Evolutionary conservation across 352 stramenopile genomes (phyloP), one percentile per base, ranked within the genome.

Genomic region (Phytophthora agathidicida): DNA sequence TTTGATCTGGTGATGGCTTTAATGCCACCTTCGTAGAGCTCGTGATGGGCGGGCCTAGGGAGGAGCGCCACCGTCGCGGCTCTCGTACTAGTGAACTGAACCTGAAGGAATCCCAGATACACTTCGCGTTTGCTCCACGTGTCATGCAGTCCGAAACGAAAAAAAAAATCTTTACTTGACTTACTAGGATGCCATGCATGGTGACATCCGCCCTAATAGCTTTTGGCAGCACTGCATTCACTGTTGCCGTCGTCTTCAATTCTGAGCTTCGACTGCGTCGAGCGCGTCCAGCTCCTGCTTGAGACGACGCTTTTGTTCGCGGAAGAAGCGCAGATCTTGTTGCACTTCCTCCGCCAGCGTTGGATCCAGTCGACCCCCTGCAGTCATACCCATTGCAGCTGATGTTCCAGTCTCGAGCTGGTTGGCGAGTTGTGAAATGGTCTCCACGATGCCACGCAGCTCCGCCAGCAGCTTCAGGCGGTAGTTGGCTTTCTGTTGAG

Each of bases 401-500:
- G 46, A 47, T 10, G 47, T 44, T 6, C 41, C 52, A 31, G 39
- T 67, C 10, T 42, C 52, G 19, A 73, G 37, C 46, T 73, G 58
- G 20, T 54, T 68, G 7, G 51, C 23, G 8, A 73, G 58, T 16
- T 65, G 64, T 9, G 64, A 62, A 23, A 69, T 66, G 24, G 64
- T 73, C 28, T 68, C 64, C 39, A 73, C 64, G 14, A 73, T 63
- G 5, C 64, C 64, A 28, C 64, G 64, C 42, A 73, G 42, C 51
- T 73, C 64, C 2, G 51, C 48, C 10, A 68, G 47, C 17, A 73
- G 20, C 28, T 64, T 69, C 31, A 73, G 44, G 16, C 64, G 58
- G 46, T 73, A 68, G 30, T 69, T 63, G 16, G 46, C 27, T 43
- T 69, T 69, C 33, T 69, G 51, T 26, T 62, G 58, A 7, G 28